Evolutionary conservation across 169 alveolate species (phyloP).

Genomic region (Eimeria praecox): DNA sequence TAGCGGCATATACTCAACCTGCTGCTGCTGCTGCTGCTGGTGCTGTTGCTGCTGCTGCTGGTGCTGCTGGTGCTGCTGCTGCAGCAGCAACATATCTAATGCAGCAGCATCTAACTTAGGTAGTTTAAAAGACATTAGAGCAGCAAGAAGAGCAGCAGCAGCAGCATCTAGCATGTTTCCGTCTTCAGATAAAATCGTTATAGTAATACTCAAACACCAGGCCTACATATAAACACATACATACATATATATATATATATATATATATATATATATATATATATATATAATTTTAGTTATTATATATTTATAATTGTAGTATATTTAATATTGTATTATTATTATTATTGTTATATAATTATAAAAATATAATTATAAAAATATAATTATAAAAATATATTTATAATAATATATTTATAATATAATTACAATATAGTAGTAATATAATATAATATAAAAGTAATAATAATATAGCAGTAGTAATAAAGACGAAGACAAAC

Average conservation of each 20-base stretch:
- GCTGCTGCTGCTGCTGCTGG: constrained; percentile 23
- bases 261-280: neutral
- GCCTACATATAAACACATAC: neutral
- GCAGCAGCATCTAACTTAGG: neutral
- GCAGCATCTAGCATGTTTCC: neutral
- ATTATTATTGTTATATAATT: too few species aligned
- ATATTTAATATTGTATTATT: too few species aligned
- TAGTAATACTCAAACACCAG: neutral
- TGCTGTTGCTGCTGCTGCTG: constrained; percentile 22
- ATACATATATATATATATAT: neutral
- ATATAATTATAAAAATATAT: too few species aligned
- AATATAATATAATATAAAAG: too few species aligned
- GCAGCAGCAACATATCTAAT: neutral
- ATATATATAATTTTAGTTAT: neutral
- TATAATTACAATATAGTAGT: too few species aligned
- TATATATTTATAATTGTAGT: neutral
- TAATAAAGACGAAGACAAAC: too few species aligned
- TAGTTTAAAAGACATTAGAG: neutral
- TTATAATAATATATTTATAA: too few species aligned
- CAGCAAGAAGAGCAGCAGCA: neutral
- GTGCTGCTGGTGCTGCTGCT: neutral
- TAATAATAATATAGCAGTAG: too few species aligned
- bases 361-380: too few species aligned
- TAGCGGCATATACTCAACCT: neutral
- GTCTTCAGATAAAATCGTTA: neutral